Percentiles rank a stretch among this genome's conserved stretches.
Conservation (phyloP, 2,329 filamentous ascomycete species). For the Rhinocladiella mackenziei region DNA sequence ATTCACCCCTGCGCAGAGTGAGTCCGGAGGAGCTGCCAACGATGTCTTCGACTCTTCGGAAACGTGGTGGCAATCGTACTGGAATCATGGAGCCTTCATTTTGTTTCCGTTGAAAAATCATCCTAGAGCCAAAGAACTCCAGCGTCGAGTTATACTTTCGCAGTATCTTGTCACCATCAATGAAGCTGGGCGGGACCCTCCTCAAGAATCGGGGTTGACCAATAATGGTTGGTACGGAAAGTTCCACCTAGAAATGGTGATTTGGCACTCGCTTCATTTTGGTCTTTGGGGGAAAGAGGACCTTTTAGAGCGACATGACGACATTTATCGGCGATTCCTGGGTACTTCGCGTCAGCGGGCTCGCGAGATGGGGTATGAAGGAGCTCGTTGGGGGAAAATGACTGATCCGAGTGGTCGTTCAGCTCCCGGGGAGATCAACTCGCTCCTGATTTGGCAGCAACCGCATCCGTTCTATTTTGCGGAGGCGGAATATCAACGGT, state of each 20-base stretch:
- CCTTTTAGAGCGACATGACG: slow-evolving; percentile 46
- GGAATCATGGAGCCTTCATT: slow-evolving; percentile 51
- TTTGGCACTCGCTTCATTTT: slow-evolving; percentile 46
- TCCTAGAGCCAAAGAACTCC: slow-evolving; percentile 40
- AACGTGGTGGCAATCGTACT: slow-evolving; percentile 50
- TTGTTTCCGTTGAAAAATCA: slow-evolving; percentile 52
- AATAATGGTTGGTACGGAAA: slow-evolving; percentile 58
- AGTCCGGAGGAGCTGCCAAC: not conserved
- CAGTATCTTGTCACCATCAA: slow-evolving; percentile 54
- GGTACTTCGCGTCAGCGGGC: slow-evolving; percentile 37
- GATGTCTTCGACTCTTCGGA: slow-evolving; percentile 30
- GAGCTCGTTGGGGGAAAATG: slow-evolving; percentile 54
- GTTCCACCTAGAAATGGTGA: slow-evolving; percentile 54
- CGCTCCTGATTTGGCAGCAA: slow-evolving; percentile 60
- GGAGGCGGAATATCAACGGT: slow-evolving; percentile 51
- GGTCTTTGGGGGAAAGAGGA: slow-evolving; percentile 41
- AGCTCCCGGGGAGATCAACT: slow-evolving; percentile 59
- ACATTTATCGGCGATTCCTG: slow-evolving; percentile 49
- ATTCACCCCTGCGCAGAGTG: not conserved
- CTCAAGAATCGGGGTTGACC: slow-evolving; percentile 49
- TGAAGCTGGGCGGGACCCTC: slow-evolving; percentile 47
- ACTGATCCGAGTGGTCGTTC: slow-evolving; percentile 53
- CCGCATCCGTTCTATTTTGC: slow-evolving; percentile 60
- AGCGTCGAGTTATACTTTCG: slow-evolving; percentile 52
- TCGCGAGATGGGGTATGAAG: slow-evolving; percentile 37